phyloP scores from a whole-genome alignment of 495 filamentous ascomycete species.

The Lasiosphaeria hispida region DNA sequence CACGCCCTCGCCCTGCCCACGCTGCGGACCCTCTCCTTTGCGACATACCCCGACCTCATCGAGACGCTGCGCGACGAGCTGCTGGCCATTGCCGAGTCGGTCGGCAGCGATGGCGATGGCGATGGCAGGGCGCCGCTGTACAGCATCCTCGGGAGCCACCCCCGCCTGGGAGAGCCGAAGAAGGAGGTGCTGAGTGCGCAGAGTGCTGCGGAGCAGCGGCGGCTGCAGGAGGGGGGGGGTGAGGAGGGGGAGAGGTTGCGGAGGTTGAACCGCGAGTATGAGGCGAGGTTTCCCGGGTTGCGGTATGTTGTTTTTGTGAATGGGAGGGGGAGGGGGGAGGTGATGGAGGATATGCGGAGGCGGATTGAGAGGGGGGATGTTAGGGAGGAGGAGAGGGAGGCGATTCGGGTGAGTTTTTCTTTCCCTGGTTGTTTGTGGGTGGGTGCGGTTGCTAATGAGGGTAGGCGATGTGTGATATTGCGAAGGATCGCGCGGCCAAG shows the following conservation, averaged over 20 bases:
- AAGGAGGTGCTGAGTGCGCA: constrained; percentile 58
- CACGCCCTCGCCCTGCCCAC: constrained; percentile 67
- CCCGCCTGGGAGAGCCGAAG: constrained; percentile 77
- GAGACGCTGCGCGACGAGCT: constrained; percentile 48
- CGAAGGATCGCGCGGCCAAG: constrained; percentile 44
- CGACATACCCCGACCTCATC: constrained; percentile 33
- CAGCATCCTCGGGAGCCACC: constrained; percentile 80
- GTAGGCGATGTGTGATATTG: constrained; percentile 53
- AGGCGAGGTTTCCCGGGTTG: constrained; percentile 76
- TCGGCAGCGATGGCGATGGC: constrained; percentile 34
- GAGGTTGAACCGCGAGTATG: constrained; percentile 76
- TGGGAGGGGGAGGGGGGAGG: constrained; percentile 65
- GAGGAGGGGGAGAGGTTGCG: constrained; percentile 58
- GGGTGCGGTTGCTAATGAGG: neutral
- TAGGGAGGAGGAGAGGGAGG: constrained; percentile 66
- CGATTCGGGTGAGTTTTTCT: constrained; percentile 63
- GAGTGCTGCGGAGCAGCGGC: constrained; percentile 75
- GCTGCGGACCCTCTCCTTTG: constrained; percentile 61
- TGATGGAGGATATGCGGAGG: constrained; percentile 82
- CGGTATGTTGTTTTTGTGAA: constrained; percentile 94
- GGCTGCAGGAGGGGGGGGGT: constrained; percentile 48
- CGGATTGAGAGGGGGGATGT: constrained; percentile 70
- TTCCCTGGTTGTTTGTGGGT: neutral
- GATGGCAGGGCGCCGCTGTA: constrained; percentile 34
- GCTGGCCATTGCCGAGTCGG: constrained; percentile 43